phyloP scores from a whole-genome alignment of 306 rosid genomes.

The Ormosia semicastrata region DNA sequence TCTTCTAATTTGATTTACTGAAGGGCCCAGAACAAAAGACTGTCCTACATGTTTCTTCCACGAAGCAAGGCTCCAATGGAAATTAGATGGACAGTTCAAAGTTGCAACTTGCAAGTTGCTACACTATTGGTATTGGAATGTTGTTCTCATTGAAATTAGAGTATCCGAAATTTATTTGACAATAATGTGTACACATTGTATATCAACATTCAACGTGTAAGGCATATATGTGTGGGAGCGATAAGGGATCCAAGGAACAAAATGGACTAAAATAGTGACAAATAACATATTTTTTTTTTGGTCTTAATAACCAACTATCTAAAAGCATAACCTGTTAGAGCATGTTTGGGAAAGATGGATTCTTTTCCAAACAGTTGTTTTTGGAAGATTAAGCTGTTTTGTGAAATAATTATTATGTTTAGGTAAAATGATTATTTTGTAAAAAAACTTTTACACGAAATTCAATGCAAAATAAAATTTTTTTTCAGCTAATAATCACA shows the following conservation, averaged over 20 bases:
- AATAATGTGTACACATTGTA: background rate
- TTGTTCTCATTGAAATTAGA: background rate
- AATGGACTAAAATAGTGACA: background rate
- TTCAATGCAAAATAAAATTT: too few relatives aligned
- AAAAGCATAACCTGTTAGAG: background rate
- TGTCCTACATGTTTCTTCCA: slow-evolving; percentile 1
- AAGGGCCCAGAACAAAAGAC: background rate
- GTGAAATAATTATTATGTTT: too few relatives aligned
- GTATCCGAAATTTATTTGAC: background rate
- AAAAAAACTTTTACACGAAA: too few relatives aligned
- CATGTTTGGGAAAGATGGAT: too few relatives aligned
- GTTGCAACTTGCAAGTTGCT: background rate
- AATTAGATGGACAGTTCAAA: slow-evolving; percentile 14
- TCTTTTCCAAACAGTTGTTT: too few relatives aligned
- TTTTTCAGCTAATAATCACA: too few relatives aligned
- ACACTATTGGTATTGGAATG: slow-evolving; percentile 8
- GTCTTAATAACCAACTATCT: background rate
- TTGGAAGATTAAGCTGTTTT: too few relatives aligned
- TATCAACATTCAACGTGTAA: background rate
- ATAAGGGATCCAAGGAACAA: background rate
- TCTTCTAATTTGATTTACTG: slow-evolving; percentile 7
- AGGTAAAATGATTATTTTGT: too few relatives aligned
- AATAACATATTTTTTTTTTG: background rate
- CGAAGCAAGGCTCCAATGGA: background rate
- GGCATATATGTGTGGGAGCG: background rate